Evolutionary conservation across 2,329 filamentous ascomycete species (phyloP).

Genomic region (Alternaria metachromatica): DNA sequence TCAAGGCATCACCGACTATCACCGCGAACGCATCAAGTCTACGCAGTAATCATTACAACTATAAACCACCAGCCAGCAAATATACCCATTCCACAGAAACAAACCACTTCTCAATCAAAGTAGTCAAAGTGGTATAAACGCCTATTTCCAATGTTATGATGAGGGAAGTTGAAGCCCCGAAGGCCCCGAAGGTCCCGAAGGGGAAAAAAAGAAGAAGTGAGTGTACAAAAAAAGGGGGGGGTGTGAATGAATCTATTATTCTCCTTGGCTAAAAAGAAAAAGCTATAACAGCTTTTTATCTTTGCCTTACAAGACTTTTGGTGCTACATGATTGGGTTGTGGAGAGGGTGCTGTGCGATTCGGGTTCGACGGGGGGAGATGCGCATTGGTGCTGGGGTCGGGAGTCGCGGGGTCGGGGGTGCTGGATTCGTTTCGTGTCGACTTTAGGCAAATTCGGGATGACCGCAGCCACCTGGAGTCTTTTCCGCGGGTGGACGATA

Average conservation of each 20-base stretch:
- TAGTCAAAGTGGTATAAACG: conserved; percentile 11
- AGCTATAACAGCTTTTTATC: conserved; percentile 8
- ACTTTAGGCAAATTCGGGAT: background rate
- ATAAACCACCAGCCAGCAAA: conserved; percentile 15
- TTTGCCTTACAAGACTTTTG: conserved; percentile 40
- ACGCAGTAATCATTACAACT: conserved; percentile 23
- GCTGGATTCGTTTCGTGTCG: conserved; percentile 1
- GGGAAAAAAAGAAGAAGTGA: background rate
- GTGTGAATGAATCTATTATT: conserved; percentile 28
- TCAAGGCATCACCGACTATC: too few species aligned
- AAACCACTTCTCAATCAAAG: background rate
- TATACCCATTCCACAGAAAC: conserved; percentile 7
- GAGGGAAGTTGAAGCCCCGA: background rate
- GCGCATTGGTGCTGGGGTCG: conserved; percentile 12
- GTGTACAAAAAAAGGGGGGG: conserved; percentile 17
- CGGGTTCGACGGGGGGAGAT: conserved; percentile 12
- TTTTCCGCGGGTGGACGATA: background rate
- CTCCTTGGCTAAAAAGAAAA: conserved; percentile 26
- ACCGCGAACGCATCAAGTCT: too few species aligned
- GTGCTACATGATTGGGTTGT: conserved; percentile 42
- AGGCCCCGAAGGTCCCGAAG: background rate
- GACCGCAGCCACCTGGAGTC: conserved; percentile 2
- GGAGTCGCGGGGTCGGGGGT: conserved; percentile 15
- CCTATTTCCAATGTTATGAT: background rate
- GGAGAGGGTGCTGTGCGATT: conserved; percentile 37